Evolutionary conservation across 768 basidiomycete genomes (phyloP).

Genomic region (Mycena crocata): DNA sequence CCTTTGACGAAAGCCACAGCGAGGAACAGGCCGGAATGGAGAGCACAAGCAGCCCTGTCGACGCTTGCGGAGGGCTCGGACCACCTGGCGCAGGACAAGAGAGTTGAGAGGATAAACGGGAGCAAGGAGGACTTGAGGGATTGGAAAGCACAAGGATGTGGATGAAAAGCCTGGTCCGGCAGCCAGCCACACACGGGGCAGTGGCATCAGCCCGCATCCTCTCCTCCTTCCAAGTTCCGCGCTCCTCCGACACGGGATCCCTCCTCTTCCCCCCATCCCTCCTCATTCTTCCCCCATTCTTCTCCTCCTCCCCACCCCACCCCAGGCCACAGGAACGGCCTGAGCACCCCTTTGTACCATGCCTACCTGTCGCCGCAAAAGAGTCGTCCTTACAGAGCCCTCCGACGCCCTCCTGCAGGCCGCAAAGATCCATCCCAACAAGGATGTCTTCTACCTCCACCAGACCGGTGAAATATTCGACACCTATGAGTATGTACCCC

Average conservation of each 20-base stretch:
- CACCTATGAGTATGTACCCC: slow-evolving; percentile 86
- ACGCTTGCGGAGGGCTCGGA: not conserved
- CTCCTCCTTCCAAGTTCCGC: slow-evolving; percentile 55
- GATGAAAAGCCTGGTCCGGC: too few relatives aligned
- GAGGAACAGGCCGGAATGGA: slow-evolving; percentile 17
- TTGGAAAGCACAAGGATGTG: too few relatives aligned
- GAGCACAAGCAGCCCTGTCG: not conserved
- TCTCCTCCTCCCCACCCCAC: slow-evolving; percentile 29
- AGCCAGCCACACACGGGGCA: too few relatives aligned
- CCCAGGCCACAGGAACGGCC: slow-evolving; percentile 19
- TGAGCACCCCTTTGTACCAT: slow-evolving; percentile 52
- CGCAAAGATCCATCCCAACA: slow-evolving; percentile 70
- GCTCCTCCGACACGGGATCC: slow-evolving; percentile 47
- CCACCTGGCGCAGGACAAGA: not conserved
- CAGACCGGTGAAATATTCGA: slow-evolving; percentile 98
- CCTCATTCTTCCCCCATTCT: slow-evolving; percentile 28
- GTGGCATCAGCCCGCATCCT: too few relatives aligned
- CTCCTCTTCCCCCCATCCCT: slow-evolving; percentile 35
- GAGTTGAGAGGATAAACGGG: slow-evolving; percentile 30
- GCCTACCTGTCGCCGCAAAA: slow-evolving; percentile 91
- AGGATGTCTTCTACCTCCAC: slow-evolving; percentile 90
- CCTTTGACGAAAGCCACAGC: slow-evolving; percentile 19
- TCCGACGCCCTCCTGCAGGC: slow-evolving; percentile 76
- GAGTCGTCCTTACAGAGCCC: slow-evolving; percentile 89
- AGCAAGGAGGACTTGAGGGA: slow-evolving; percentile 42